Evolutionary conservation across 495 filamentous ascomycete genomes (phyloP).

Genomic region (Neurospora sp.): DNA sequence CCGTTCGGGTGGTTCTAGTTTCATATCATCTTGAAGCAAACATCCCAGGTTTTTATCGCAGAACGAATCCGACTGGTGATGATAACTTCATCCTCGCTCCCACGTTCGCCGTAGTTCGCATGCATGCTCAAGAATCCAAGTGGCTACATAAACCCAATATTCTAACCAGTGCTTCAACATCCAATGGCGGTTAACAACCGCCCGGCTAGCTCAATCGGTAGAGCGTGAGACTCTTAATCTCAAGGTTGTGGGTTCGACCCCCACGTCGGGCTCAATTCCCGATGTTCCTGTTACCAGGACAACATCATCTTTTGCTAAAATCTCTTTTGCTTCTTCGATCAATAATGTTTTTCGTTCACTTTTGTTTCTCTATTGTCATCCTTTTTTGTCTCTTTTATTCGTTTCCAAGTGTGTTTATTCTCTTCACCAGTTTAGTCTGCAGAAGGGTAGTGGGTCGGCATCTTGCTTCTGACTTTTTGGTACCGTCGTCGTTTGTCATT

Average conservation of each 20-base stretch:
- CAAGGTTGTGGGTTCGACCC: not conserved
- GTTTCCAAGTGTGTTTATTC: not conserved
- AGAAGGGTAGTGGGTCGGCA: not conserved
- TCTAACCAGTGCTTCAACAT: not conserved
- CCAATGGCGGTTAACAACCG: not conserved
- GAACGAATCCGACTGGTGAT: not conserved
- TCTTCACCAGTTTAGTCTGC: not conserved
- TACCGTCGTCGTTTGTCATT: too few relatives aligned
- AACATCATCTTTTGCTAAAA: not conserved
- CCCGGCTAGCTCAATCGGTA: slow-evolving; percentile 60
- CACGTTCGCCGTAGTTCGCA: not conserved
- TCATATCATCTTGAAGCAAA: too few relatives aligned
- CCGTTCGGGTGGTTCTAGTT: too few relatives aligned
- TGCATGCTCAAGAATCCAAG: not conserved
- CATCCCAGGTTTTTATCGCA: too few relatives aligned
- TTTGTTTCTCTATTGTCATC: not conserved
- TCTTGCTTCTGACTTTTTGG: not conserved
- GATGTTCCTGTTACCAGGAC: not conserved
- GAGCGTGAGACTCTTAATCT: slow-evolving; percentile 58
- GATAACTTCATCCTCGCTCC: not conserved
- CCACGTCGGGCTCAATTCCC: not conserved
- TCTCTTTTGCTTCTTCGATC: not conserved
- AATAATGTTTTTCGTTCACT: not conserved
- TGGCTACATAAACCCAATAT: not conserved
- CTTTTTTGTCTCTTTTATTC: not conserved